Percentiles rank a stretch among this genome's conserved stretches.
These are phyloP conservation scores for Lineolata rhizophorae DNA, from an alignment of 495 filamentous ascomycete genomes.

Conservation along the genomic window DNA sequence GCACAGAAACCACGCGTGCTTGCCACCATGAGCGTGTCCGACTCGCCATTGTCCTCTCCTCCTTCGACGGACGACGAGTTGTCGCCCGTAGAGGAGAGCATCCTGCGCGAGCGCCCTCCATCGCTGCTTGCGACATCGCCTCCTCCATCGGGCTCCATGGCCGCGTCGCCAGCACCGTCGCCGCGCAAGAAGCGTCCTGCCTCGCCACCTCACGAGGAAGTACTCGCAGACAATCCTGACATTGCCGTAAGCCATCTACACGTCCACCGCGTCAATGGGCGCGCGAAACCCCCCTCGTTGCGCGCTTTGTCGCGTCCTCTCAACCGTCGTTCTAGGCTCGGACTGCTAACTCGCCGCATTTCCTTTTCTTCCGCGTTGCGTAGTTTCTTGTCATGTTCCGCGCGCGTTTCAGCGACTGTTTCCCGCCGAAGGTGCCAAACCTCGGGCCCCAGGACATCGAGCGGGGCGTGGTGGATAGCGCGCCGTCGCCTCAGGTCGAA, in stretches of 20 bases:
- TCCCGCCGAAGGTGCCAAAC: slow-evolving; percentile 67
- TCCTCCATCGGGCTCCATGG: no score
- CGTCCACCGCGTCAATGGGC: slow-evolving; percentile 8
- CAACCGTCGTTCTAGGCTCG: slow-evolving; percentile 14
- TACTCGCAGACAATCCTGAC: slow-evolving; percentile 67
- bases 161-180: slow-evolving; percentile 14
- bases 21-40: slow-evolving; percentile 9
- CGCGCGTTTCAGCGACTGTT: slow-evolving; percentile 71
- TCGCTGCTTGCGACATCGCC: neutral
- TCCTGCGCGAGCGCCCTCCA: slow-evolving; percentile 1
- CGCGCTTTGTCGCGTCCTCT: neutral
- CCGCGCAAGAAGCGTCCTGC: slow-evolving; percentile 46
- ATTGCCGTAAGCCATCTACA: slow-evolving; percentile 49
- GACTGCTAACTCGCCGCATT: slow-evolving; percentile 9
- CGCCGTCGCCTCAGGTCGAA: slow-evolving; percentile 70
- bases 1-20: slow-evolving; percentile 1
- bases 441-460: slow-evolving; percentile 93
- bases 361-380: no score
- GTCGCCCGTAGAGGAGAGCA: slow-evolving; percentile 1
- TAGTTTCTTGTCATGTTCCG: slow-evolving; percentile 98
- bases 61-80: slow-evolving; percentile 12
- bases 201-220: slow-evolving; percentile 75
- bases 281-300: neutral
- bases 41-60: slow-evolving; percentile 11
- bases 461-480: slow-evolving; percentile 49